A percentile compares a stretch with the other conserved stretches of the same genome.
Evolutionary conservation across 2,329 filamentous ascomycete species (phyloP).

Genomic region (Sporothrix humicola): DNA sequence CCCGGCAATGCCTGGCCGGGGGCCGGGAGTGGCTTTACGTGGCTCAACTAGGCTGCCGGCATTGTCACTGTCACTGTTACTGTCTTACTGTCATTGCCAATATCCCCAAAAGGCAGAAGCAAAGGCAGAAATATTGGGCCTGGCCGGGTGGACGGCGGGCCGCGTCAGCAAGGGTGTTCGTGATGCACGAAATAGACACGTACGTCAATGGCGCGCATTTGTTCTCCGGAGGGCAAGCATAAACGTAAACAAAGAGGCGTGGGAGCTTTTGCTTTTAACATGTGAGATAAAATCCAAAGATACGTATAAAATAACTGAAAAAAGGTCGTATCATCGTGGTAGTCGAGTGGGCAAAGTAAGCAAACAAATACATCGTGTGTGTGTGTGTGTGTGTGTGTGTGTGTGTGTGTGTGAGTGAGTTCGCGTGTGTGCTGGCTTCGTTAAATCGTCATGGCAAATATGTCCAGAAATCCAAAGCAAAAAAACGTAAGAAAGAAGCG

Average conservation of each 20-base stretch:
- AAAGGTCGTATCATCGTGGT: background rate
- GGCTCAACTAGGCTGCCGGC: background rate
- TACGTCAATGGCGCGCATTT: background rate
- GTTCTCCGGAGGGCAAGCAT: background rate
- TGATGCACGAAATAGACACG: slow-evolving; percentile 12
- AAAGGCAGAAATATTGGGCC: background rate
- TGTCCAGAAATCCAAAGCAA: slow-evolving; percentile 3
- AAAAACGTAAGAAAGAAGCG: background rate
- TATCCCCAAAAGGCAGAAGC: too few species aligned
- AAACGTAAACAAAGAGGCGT: background rate
- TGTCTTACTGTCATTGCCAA: too few species aligned
- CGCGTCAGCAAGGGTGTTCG: background rate
- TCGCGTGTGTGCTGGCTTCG: slow-evolving; percentile 2
- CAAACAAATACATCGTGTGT: slow-evolving; percentile 8
- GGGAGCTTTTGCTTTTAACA: background rate
- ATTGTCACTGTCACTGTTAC: background rate
- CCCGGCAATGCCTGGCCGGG: background rate
- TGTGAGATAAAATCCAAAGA: background rate
- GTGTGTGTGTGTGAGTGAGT: background rate
- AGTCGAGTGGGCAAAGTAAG: background rate
- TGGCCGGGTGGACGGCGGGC: background rate
- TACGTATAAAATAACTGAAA: background rate
- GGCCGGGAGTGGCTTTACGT: background rate
- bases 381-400: background rate
- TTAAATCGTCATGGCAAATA: background rate